Evolutionary conservation across 179 eudicot species (phyloP).

Genomic region (Sideroxylon spinosum): DNA sequence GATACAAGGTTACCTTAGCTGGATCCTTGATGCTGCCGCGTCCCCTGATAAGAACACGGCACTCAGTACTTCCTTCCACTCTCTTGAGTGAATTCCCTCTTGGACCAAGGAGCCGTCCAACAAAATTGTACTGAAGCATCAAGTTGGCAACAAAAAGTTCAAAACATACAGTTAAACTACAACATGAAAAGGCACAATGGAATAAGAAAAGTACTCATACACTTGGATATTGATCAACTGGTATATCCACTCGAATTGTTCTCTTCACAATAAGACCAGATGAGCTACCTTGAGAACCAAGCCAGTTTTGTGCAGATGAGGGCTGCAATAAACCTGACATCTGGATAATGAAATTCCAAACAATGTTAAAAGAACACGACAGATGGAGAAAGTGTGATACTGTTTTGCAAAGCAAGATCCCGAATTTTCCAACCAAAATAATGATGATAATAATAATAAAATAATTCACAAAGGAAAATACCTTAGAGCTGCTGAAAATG

Average conservation of each 20-base stretch:
- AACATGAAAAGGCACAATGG: background rate
- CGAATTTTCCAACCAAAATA: background rate
- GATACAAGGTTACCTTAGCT: constrained; percentile 47
- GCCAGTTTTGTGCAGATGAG: constrained; percentile 78
- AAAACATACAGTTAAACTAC: constrained; percentile 9
- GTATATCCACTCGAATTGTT: constrained; percentile 90
- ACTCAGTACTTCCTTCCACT: constrained; percentile 87
- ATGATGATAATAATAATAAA: background rate
- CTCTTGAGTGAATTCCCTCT: constrained; percentile 96
- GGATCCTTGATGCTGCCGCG: constrained; percentile 99
- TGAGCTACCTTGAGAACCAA: constrained; percentile 72
- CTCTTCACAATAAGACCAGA: constrained; percentile 93
- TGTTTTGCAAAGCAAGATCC: background rate
- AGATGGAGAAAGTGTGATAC: constrained; percentile 8
- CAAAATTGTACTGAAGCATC: constrained; percentile 83
- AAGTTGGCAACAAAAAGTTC: constrained; percentile 12
- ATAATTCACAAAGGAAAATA: background rate
- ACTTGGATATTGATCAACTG: constrained; percentile 84
- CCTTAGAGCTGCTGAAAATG: constrained; percentile 2
- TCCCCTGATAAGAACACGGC: constrained; percentile 96
- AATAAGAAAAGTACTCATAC: constrained; percentile 42
- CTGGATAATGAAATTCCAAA: constrained; percentile 44
- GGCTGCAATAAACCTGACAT: constrained; percentile 69
- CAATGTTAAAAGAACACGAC: background rate
- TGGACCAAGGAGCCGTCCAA: constrained; percentile 97